A percentile compares a stretch with the other conserved stretches of the same genome.
Evolutionary conservation across 208 protist genomes (phyloP).

Genomic region (Acanthamoeba lenticulata): DNA sequence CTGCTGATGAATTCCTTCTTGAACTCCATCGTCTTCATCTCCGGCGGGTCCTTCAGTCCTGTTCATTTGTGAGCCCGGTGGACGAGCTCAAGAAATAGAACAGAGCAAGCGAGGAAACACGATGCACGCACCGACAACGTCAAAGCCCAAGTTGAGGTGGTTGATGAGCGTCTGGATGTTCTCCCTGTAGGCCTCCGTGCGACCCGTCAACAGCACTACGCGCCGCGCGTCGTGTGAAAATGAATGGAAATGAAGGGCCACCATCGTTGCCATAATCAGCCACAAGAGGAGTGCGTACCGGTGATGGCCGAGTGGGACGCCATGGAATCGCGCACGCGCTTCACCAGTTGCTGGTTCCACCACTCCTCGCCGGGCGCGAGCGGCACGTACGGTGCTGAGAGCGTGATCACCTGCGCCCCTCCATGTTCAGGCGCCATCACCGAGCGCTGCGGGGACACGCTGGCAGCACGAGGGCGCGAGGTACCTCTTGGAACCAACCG

Average conservation of each 20-base stretch:
- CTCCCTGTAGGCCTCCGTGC: neutral
- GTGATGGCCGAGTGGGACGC: neutral
- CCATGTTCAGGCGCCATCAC: no score
- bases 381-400: slow-evolving; percentile 21
- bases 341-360: slow-evolving; percentile 52
- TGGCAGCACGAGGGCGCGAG: neutral
- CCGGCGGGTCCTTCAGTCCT: neutral
- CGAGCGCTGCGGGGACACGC: no score
- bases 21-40: slow-evolving; percentile 57
- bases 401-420: slow-evolving; percentile 38
- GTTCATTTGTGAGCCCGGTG: no score
- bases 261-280: neutral
- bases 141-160: neutral
- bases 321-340: slow-evolving; percentile 32
- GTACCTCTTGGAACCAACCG: slow-evolving; percentile 50
- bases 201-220: neutral
- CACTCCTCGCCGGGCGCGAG: neutral
- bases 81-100: no score
- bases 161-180: slow-evolving; percentile 10
- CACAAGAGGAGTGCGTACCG: neutral
- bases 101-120: no score
- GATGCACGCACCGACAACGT: neutral
- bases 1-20: slow-evolving; percentile 9
- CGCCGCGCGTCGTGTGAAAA: neutral
- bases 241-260: neutral